phyloP scores from a whole-genome alignment of 768 basidiomycete species.

The Suillus spraguei region DNA sequence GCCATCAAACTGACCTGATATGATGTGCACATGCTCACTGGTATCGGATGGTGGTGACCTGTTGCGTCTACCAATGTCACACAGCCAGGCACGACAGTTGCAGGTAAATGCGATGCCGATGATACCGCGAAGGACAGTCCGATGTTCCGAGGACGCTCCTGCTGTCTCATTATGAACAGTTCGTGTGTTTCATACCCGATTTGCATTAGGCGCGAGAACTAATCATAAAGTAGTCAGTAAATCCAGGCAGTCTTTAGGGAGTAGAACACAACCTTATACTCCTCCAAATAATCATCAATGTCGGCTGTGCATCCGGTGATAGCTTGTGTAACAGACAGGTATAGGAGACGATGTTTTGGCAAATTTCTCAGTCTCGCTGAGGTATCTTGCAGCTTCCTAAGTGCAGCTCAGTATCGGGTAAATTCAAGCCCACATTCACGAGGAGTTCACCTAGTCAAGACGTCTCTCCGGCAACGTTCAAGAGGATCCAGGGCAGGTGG shows the following conservation, averaged over 20 bases:
- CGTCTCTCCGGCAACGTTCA: neutral
- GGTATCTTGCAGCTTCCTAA: neutral
- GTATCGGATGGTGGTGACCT: conserved; percentile 22
- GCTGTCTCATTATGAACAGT: neutral
- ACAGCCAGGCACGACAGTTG: neutral
- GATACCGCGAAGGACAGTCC: neutral
- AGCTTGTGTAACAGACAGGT: neutral
- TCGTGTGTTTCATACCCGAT: neutral
- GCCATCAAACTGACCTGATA: conserved; percentile 20
- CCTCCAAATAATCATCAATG: neutral
- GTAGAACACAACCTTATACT: neutral
- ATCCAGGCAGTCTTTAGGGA: neutral
- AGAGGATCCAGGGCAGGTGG: neutral
- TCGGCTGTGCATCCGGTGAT: neutral
- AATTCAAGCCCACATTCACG: neutral
- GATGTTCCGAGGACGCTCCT: neutral
- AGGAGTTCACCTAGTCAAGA: neutral
- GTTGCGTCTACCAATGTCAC: conserved; percentile 1
- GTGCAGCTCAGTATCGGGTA: neutral
- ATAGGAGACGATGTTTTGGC: neutral
- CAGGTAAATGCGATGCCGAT: neutral
- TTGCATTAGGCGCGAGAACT: neutral
- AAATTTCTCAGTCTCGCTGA: neutral
- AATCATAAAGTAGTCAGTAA: neutral
- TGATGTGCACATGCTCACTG: conserved; percentile 26